phyloP scores from a whole-genome alignment of 2,329 filamentous ascomycete species.

The Ascomycota sp. region DNA sequence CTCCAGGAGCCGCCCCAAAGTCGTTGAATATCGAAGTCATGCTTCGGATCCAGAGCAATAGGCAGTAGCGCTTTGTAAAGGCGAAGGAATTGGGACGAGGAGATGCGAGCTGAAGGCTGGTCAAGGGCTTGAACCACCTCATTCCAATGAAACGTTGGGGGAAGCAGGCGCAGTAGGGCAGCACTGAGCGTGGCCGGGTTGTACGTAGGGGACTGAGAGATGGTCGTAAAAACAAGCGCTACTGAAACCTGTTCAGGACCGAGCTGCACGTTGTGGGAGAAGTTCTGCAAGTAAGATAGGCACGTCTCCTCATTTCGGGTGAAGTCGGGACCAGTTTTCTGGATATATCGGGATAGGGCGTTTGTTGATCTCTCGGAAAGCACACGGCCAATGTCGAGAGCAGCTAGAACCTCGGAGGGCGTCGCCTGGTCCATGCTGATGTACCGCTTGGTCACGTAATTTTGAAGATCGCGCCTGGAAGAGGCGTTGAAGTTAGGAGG shows the following conservation, averaged over 20 bases:
- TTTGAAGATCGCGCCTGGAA: constrained; percentile 47
- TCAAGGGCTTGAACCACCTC: constrained; percentile 66
- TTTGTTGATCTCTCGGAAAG: constrained; percentile 37
- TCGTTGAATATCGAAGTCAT: constrained; percentile 57
- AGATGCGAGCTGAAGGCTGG: constrained; percentile 53
- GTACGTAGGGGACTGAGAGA: constrained; percentile 34
- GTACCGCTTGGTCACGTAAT: constrained; percentile 50
- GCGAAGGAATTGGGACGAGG: constrained; percentile 58
- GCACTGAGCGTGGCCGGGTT: constrained; percentile 36
- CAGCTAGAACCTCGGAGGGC: constrained; percentile 50
- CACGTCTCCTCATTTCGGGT: constrained; percentile 57
- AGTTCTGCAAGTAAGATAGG: constrained; percentile 29
- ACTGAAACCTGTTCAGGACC: constrained; percentile 66
- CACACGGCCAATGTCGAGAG: constrained; percentile 47
- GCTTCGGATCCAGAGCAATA: constrained; percentile 34
- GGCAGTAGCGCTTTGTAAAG: constrained; percentile 64
- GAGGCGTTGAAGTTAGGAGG: constrained; percentile 69
- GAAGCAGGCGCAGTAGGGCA: constrained; percentile 39
- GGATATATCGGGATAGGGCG: constrained; percentile 44
- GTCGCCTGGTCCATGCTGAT: constrained; percentile 39
- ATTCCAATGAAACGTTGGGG: constrained; percentile 45
- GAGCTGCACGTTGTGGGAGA: constrained; percentile 37
- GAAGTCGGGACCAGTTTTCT: constrained; percentile 52
- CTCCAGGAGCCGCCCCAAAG: constrained; percentile 87
- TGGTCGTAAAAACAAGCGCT: constrained; percentile 47